Percentiles rank a stretch among this genome's conserved stretches.
Evolutionary conservation across 495 filamentous ascomycete species (phyloP).

Genomic region (Penicillium cinerascens): DNA sequence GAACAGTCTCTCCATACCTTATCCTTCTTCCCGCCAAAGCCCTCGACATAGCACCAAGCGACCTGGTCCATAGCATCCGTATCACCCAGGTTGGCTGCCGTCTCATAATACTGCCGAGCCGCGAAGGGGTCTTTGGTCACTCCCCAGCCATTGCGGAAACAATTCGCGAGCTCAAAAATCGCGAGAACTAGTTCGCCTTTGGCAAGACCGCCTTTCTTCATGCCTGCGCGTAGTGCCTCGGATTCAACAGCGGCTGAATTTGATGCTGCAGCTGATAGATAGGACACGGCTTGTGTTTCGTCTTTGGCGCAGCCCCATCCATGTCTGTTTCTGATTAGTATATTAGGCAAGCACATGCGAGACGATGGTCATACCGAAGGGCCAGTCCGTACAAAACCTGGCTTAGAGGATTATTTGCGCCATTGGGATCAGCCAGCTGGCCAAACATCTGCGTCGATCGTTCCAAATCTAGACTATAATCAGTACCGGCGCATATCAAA

Average conservation of each 20-base stretch:
- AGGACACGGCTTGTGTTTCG: constrained; percentile 69
- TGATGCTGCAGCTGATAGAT: constrained; percentile 83
- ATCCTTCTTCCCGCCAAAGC: constrained; percentile 93
- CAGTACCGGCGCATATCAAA: not conserved
- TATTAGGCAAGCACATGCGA: not conserved
- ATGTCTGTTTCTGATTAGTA: constrained; percentile 56
- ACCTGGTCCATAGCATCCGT: constrained; percentile 97
- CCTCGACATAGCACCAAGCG: constrained; percentile 93
- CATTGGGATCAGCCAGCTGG: constrained; percentile 77
- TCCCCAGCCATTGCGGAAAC: constrained; percentile 95
- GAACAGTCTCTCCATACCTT: constrained; percentile 63
- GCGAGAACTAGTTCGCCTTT: constrained; percentile 98
- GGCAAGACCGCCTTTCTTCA: constrained; percentile 89
- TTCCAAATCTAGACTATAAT: constrained; percentile 49
- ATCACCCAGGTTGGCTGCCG: constrained; percentile 92
- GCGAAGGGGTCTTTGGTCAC: constrained; percentile 83
- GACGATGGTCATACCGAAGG: constrained; percentile 56
- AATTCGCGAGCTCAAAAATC: constrained; percentile 91
- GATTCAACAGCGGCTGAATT: constrained; percentile 86
- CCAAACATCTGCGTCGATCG: constrained; percentile 83
- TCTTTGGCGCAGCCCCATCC: constrained; percentile 85
- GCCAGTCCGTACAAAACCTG: constrained; percentile 97
- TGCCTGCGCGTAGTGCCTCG: constrained; percentile 74
- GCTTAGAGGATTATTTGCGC: constrained; percentile 85
- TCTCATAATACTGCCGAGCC: constrained; percentile 93